Conservation (phyloP, 164 flowering plant species). For the Berberis vulgaris region DNA sequence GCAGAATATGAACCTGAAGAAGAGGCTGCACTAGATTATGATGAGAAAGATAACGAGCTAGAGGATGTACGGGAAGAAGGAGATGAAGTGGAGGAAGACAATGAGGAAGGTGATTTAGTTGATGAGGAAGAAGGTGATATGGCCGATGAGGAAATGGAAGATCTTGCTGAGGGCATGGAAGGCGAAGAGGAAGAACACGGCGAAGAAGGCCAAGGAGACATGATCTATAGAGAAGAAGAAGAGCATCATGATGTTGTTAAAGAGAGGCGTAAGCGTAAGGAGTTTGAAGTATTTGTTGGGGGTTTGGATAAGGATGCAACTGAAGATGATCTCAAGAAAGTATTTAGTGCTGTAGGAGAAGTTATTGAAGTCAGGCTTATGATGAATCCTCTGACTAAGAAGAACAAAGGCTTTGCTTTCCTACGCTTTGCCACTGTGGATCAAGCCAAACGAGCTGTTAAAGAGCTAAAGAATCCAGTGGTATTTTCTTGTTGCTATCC, state of each 20-base stretch:
- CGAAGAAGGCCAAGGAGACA: conserved; percentile 8
- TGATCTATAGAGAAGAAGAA: conserved; percentile 15
- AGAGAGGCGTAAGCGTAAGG: conserved; percentile 27
- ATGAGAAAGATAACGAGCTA: conserved; percentile 10
- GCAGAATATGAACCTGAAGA: conserved; percentile 64
- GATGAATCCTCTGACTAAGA: conserved; percentile 24
- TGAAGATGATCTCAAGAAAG: conserved; percentile 26
- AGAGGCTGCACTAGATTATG: conserved; percentile 46
- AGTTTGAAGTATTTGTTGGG: conserved; percentile 29
- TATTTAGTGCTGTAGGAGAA: conserved; percentile 28
- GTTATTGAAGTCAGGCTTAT: conserved; percentile 25
- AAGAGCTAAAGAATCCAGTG: conserved; percentile 27
- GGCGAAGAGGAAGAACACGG: conserved; percentile 15
- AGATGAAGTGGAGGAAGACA: conserved; percentile 12
- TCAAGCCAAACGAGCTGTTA: conserved; percentile 28
- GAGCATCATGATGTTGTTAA: conserved; percentile 24
- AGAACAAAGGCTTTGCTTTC: conserved; percentile 35
- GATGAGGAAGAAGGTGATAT: conserved; percentile 9
- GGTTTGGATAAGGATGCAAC: conserved; percentile 27
- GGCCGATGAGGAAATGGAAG: conserved; percentile 15
- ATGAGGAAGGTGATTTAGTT: conserved; percentile 4
- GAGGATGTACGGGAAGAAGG: conserved; percentile 10
- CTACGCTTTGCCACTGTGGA: conserved; percentile 26
- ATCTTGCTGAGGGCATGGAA: conserved; percentile 8
- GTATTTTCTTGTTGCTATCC: conserved; percentile 2